Base-by-base conservation (phyloP, 1,139 yeast species). In the Hansenula lynferdii region DNA sequence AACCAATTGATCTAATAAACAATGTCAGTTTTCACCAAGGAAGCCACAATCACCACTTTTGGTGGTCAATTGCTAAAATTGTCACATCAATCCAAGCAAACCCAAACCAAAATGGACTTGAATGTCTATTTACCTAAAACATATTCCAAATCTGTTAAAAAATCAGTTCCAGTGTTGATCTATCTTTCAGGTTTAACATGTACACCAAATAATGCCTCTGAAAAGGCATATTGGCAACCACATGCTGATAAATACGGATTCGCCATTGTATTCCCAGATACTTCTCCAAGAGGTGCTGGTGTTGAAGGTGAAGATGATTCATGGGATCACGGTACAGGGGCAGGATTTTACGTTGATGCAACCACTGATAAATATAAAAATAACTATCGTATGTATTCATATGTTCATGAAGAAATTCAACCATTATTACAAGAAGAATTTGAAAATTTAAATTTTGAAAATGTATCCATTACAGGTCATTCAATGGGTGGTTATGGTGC, bases 401-500 rank as follows among this genome's bases (percentile, higher is more conserved):
- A 92, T 54, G 75, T 92, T 28, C 82, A 81, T 51, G 61, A 73
- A 34, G 98, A 92, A 58, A 70, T 92, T 45, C 86, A 83, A 26
- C 49, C 52, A 6, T 61, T 60, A 38, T 64, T 85, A 47, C 62
- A 67, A 9, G 44, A 56, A 16, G 65, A 73, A 33, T 84, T 71
- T 51, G 52, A 69, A 5, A 61, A 65, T 27, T 66, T 85, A 47
- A 83, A 85, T 57, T 67, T 77, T 40, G 57, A 62, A 25, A 80
- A 75, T 36, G 71, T 81, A 39, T 75, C 92, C 21, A 79, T 92
- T 47, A 80, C 94, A 10, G 97, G 97, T 32, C 97, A 92, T 61
- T 92, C 98, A 3, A 92, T 92, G 97, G 98, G 98, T 36, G 98
- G 98, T 0, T 87, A 75, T 60, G 98, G 98, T 39, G 96, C 98